Conservation (phyloP, 2,329 filamentous ascomycete species). For the Chaetomiaceae sp. region DNA sequence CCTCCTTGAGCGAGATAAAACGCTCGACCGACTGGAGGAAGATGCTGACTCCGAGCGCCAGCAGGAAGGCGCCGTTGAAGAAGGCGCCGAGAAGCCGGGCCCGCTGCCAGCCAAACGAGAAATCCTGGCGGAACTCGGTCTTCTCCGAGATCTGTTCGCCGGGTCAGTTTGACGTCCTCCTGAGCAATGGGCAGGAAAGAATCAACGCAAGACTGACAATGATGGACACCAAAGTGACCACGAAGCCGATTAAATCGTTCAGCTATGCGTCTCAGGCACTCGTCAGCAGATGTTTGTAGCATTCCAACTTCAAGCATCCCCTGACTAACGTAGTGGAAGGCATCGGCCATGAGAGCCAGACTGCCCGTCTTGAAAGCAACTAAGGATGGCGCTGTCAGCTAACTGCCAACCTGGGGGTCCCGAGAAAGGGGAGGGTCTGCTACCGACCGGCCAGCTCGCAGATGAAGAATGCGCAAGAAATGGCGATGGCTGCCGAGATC, state of each 20-base stretch:
- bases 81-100: constrained; percentile 70
- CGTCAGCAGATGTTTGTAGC: neutral
- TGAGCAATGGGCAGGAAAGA: too few relatives aligned
- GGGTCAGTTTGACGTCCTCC: too few relatives aligned
- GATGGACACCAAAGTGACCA: constrained; percentile 60
- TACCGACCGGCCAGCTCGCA: constrained; percentile 44
- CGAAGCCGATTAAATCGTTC: constrained; percentile 66
- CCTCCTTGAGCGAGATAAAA: constrained; percentile 53
- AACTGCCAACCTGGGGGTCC: too few relatives aligned
- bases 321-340: constrained; percentile 69
- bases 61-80: constrained; percentile 72
- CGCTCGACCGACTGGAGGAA: constrained; percentile 68
- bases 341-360: constrained; percentile 68
- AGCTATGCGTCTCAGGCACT: constrained; percentile 44
- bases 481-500: constrained; percentile 43
- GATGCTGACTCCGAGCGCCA: constrained; percentile 68
- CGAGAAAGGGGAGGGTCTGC: neutral
- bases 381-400: constrained; percentile 26
- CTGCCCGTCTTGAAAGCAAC: constrained; percentile 67
- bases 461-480: constrained; percentile 48
- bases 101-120: constrained; percentile 73
- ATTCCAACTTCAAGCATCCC: too few relatives aligned
- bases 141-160: constrained; percentile 50
- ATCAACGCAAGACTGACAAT: constrained; percentile 51
- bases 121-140: constrained; percentile 49